Evolutionary conservation across 495 filamentous ascomycete species (phyloP).

Genomic region (Cryomyces minteri): DNA sequence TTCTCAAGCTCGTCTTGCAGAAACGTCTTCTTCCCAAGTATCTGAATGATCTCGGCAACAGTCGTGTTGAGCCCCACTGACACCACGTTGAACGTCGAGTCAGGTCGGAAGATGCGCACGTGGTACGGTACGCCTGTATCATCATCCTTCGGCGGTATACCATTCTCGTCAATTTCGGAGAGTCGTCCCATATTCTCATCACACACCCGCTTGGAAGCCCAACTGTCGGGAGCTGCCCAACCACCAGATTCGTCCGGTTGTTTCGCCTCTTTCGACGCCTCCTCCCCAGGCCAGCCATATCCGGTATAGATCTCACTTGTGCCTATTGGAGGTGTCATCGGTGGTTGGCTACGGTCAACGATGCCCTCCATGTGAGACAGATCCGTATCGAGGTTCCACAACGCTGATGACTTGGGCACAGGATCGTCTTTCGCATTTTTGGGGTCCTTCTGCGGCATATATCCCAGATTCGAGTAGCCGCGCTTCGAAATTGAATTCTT

Average conservation of each 20-base stretch:
- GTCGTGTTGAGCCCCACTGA: conserved; percentile 64
- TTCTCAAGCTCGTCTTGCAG: conserved; percentile 76
- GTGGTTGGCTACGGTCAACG: conserved; percentile 37
- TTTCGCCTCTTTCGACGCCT: conserved; percentile 14
- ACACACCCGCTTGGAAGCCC: conserved; percentile 57
- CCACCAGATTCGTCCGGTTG: conserved; percentile 22
- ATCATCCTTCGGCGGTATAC: conserved; percentile 37
- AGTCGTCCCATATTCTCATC: conserved; percentile 43
- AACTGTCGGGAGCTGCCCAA: conserved; percentile 88
- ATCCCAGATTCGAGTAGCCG: too few relatives aligned
- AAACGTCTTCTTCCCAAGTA: conserved; percentile 80
- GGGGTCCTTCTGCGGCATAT: conserved; percentile 12
- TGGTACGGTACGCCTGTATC: conserved; percentile 58
- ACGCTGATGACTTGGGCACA: conserved; percentile 5
- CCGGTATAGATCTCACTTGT: conserved; percentile 35
- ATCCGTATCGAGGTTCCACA: conserved; percentile 68
- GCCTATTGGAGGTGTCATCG: conserved; percentile 34
- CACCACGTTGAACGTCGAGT: conserved; percentile 85
- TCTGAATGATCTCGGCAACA: conserved; percentile 62
- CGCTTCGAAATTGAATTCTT: conserved; percentile 1
- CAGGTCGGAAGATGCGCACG: conserved; percentile 86
- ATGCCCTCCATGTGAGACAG: conserved; percentile 73
- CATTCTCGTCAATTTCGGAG: conserved; percentile 40
- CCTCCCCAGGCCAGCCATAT: conserved; percentile 27
- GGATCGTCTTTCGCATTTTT: conserved; percentile 7